A percentile compares a stretch with the other conserved stretches of the same genome.
These are phyloP conservation scores for Vinca minor DNA, from an alignment of 257 asterid genomes.

Conservation along the genomic window DNA sequence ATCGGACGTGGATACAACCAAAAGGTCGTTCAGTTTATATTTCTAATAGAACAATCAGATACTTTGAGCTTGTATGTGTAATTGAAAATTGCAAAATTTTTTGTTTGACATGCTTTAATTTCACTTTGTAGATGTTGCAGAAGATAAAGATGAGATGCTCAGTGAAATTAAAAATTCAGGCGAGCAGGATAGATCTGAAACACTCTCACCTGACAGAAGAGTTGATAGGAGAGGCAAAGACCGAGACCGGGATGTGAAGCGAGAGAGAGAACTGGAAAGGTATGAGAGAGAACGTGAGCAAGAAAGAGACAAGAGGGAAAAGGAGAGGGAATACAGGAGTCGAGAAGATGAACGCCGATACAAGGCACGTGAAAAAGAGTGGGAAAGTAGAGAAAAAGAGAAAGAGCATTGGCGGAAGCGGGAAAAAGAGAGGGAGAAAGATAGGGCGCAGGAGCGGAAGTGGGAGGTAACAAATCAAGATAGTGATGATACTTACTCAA, in stretches of 20 bases:
- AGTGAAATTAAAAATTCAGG: slow-evolving; percentile 56
- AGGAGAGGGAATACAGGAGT: slow-evolving; percentile 80
- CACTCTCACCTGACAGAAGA: slow-evolving; percentile 81
- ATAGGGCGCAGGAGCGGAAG: slow-evolving; percentile 75
- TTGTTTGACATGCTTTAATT: slow-evolving; percentile 19
- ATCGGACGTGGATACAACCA: slow-evolving; percentile 39
- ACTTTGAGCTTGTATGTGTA: not conserved
- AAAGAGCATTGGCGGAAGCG: slow-evolving; percentile 80
- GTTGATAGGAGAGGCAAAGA: slow-evolving; percentile 68
- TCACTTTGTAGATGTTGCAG: slow-evolving; percentile 40
- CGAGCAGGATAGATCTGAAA: slow-evolving; percentile 59
- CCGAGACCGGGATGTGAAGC: slow-evolving; percentile 60
- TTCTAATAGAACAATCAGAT: not conserved
- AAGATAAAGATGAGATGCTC: slow-evolving; percentile 59
- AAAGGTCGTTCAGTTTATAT: slow-evolving; percentile 37
- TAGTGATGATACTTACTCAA: slow-evolving; percentile 65
- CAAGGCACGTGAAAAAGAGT: slow-evolving; percentile 84
- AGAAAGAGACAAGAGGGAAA: slow-evolving; percentile 90
- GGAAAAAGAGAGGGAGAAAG: slow-evolving; percentile 87
- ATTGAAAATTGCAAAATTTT: not conserved
- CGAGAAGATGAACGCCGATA: slow-evolving; percentile 95
- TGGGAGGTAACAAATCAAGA: slow-evolving; percentile 79
- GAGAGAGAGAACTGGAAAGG: slow-evolving; percentile 89
- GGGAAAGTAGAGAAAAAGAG: slow-evolving; percentile 98
- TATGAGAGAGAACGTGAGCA: slow-evolving; percentile 91